Evolutionary conservation across 768 basidiomycete species (phyloP).

Genomic region (Tulasnella sp.): DNA sequence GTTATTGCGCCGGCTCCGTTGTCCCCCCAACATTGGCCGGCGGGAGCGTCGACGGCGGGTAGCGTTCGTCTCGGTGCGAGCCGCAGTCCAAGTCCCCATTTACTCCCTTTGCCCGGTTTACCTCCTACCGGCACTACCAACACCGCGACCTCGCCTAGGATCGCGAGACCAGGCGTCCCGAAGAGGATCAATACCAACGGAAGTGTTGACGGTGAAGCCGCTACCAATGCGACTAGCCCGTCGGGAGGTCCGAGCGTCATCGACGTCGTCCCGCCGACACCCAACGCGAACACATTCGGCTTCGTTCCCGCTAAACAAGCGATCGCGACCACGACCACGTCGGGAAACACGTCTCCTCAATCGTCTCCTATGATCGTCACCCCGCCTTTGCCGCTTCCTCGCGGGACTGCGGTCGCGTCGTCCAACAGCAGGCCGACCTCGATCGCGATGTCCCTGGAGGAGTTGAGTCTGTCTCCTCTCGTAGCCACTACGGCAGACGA

Average conservation of each 20-base stretch:
- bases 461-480: conserved; percentile 1
- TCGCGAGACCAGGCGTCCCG: not conserved
- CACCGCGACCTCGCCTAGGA: not conserved
- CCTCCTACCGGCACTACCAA: not conserved
- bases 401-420: not conserved
- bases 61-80: not conserved
- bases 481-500: not conserved
- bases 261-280: conserved; percentile 9
- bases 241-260: conserved; percentile 9
- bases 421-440: not conserved
- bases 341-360: not conserved
- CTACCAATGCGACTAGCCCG: too few relatives aligned
- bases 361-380: conserved; percentile 11
- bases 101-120: not conserved
- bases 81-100: conserved; percentile 5
- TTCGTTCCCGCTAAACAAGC: not conserved
- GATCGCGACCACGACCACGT: not conserved
- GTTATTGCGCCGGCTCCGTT: conserved; percentile 11
- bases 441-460: conserved; percentile 2
- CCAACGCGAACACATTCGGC: conserved; percentile 4
- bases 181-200: not conserved
- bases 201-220: not conserved
- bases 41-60: not conserved
- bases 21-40: not conserved
- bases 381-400: not conserved